Evolutionary conservation across 352 stramenopile species (phyloP), one percentile per base, ranked within the genome.

Genomic region (Phytopythium litorale): DNA sequence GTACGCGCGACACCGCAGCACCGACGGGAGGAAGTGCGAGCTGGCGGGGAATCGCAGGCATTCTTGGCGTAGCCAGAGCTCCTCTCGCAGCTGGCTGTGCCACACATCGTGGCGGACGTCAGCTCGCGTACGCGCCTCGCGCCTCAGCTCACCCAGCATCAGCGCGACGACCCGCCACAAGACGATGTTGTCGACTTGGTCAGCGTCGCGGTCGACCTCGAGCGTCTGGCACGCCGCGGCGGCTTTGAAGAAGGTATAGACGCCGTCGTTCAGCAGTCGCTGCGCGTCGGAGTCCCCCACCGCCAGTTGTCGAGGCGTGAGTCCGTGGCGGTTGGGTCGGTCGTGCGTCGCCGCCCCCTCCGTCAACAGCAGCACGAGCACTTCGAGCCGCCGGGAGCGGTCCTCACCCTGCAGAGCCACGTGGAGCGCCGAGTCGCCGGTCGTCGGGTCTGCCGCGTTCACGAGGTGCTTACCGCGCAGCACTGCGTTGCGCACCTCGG

Each of bases 371-470:
- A 89, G 21, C 3, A 59, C 64, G 0, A 79, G 7, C 38, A 88
- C 65, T 13, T 88, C 82, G 1, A 83, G 23, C 2, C 82, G 76
- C 1, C 75, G 72, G 38, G 73, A 70, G 8, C 56, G 23, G 25
- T 89, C 82, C 30, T 89, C 79, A 0, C 88, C 56, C 49, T 87
- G 79, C 2, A 72, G 64, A 15, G 62, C 82, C 7, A 87, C 68
- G 49, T 89, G 79, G 2, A 91, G 70, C 13, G 79, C 68, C 7
- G 82, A 82, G 64, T 88, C 86, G 9, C 82, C 82, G 9, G 78
- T 78, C 0, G 56, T 23, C 0, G 75, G 66, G 25, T 91, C 82
- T 0, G 87, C 61, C 3, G 68, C 69, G 45, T 91, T 88, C 21
- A 89, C 58, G 3, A 91, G 58, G 55, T 91, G 72, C 46, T 73